These are phyloP conservation scores for Eutypa lata DNA, from an alignment of 2,329 filamentous ascomycete species.

Conservation along the genomic window DNA sequence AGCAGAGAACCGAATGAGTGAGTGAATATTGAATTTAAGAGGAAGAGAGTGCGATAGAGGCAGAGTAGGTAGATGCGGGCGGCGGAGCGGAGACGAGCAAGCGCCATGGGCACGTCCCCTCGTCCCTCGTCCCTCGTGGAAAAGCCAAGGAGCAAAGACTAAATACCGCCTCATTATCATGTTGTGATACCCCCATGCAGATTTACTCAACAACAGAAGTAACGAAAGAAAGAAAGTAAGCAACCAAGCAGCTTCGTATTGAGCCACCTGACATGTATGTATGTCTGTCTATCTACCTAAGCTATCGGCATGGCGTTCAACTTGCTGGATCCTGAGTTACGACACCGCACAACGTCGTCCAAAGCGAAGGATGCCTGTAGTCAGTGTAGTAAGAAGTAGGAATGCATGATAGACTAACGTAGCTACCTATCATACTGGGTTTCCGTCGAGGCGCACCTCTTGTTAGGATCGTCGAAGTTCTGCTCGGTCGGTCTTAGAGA, in stretches of 20 bases:
- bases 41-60: too few species aligned
- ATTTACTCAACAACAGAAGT: neutral
- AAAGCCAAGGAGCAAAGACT: too few species aligned
- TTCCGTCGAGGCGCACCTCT: neutral
- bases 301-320: neutral
- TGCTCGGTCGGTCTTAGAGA: neutral
- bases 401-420: neutral
- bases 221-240: too few species aligned
- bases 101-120: too few species aligned
- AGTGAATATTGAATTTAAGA: too few species aligned
- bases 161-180: neutral
- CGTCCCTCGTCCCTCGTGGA: too few species aligned
- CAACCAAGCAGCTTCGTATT: neutral
- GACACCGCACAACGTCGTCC: neutral
- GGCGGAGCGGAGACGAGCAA: too few species aligned
- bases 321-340: neutral
- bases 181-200: neutral
- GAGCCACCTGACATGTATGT: neutral
- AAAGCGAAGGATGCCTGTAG: neutral
- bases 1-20: too few species aligned
- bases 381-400: neutral
- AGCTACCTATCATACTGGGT: neutral
- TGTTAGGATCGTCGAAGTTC: neutral
- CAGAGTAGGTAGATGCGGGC: too few species aligned
- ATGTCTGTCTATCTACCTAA: neutral